phyloP scores from a whole-genome alignment of 1,139 yeast genomes.

The Pichia inconspicua region DNA sequence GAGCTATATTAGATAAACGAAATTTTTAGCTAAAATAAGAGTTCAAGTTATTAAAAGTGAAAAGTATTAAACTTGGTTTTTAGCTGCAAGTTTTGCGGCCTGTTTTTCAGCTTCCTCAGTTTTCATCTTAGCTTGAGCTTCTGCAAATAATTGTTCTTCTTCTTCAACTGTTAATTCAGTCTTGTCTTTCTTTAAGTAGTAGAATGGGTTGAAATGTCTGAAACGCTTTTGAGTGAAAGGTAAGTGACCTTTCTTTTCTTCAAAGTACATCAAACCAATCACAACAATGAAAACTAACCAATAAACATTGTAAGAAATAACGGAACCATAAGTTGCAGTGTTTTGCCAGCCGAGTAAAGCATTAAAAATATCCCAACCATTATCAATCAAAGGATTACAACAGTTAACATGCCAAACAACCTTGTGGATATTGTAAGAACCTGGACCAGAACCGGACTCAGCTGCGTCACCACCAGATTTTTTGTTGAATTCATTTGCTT shows the following conservation, averaged over 20 bases:
- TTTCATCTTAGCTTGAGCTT: slow-evolving; percentile 32
- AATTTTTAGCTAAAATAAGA: too few relatives aligned
- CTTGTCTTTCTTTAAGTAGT: slow-evolving; percentile 62
- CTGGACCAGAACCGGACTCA: slow-evolving; percentile 86
- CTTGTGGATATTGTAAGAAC: slow-evolving; percentile 69
- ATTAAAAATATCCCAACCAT: slow-evolving; percentile 91
- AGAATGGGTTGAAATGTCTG: slow-evolving; percentile 61
- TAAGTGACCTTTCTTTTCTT: slow-evolving; percentile 60
- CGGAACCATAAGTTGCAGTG: slow-evolving; percentile 84
- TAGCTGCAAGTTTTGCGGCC: not conserved
- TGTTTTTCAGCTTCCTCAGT: slow-evolving; percentile 22
- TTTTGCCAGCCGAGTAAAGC: slow-evolving; percentile 87
- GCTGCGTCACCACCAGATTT: slow-evolving; percentile 83
- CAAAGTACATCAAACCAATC: slow-evolving; percentile 55
- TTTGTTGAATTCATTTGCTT: slow-evolving; percentile 53
- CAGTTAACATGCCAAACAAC: slow-evolving; percentile 93
- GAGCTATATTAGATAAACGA: too few relatives aligned
- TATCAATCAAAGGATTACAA: slow-evolving; percentile 81
- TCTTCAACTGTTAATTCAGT: slow-evolving; percentile 47
- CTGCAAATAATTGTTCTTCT: slow-evolving; percentile 41
- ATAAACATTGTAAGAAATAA: slow-evolving; percentile 73
- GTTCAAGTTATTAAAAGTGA: too few relatives aligned
- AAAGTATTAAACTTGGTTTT: not conserved
- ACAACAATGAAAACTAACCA: slow-evolving; percentile 60
- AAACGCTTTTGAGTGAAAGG: slow-evolving; percentile 48